phyloP scores from a whole-genome alignment of 805 yeast species.

The Candida suzukii region DNA sequence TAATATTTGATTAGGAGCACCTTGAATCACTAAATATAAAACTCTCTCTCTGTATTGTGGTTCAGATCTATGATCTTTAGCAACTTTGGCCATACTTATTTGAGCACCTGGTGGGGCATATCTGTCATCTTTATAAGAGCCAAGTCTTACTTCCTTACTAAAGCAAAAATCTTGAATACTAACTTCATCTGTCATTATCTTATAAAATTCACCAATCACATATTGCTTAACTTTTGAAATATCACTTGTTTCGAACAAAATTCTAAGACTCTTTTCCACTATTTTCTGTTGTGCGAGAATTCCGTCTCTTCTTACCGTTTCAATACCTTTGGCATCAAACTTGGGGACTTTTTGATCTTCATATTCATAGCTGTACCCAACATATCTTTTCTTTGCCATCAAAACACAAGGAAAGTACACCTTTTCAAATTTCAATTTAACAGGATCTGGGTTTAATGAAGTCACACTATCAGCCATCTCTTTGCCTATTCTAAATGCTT shows the following conservation, averaged over 20 bases:
- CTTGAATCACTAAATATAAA: slow-evolving; percentile 72
- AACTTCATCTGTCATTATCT: slow-evolving; percentile 55
- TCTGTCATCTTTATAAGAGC: slow-evolving; percentile 66
- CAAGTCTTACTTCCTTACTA: slow-evolving; percentile 83
- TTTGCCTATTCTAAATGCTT: slow-evolving; percentile 72
- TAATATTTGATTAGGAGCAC: slow-evolving; percentile 46
- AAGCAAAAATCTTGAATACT: slow-evolving; percentile 82
- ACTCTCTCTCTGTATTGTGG: slow-evolving; percentile 89
- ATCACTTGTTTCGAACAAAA: slow-evolving; percentile 67
- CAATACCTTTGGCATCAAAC: slow-evolving; percentile 96
- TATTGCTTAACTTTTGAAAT: slow-evolving; percentile 63
- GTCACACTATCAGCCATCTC: slow-evolving; percentile 65
- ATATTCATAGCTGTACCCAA: slow-evolving; percentile 72
- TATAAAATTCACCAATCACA: slow-evolving; percentile 57
- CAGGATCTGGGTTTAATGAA: slow-evolving; percentile 66
- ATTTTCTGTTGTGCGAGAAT: slow-evolving; percentile 86
- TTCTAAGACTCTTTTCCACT: slow-evolving; percentile 59
- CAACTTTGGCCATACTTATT: slow-evolving; percentile 57
- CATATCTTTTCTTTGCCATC: slow-evolving; percentile 83
- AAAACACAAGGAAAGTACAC: slow-evolving; percentile 84
- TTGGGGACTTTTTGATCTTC: slow-evolving; percentile 47
- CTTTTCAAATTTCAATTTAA: slow-evolving; percentile 82
- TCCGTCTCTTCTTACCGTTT: slow-evolving; percentile 91
- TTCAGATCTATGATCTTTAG: slow-evolving; percentile 61
- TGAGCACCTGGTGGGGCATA: slow-evolving; percentile 90